Base-by-base conservation (phyloP, 345 rosid genomes). In the Brassica nigra region DNA sequence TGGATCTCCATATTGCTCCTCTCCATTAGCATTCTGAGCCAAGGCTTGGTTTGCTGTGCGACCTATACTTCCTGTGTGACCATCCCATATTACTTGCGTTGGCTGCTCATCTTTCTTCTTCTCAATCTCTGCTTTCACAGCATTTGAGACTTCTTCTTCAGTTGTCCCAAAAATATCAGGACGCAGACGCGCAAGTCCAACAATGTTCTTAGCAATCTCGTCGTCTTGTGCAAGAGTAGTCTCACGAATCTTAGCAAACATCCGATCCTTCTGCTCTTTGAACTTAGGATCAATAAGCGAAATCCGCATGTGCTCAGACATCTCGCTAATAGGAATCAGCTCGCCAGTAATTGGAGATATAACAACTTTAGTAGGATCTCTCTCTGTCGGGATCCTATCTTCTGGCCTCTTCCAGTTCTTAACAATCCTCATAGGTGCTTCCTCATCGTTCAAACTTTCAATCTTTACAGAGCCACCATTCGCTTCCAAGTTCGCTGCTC, bases 371-470 rank as follows among this genome's bases (percentile, higher is more conserved):
- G 90, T 89, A 4, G 94, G 89, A 78, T 93, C 98, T 85, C 91
- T 90, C 85, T 93, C 97, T 58, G 89, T 82, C 62, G 88, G 86
- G 42, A 91, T 71, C 83, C 98, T 93, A 59, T 93, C 97, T 78
- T 93, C 98, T 15, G 98, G 98, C 82, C 98, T 91, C 86, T 89
- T 93, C 98, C 97, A 93, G 84, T 93, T 91, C 88, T 88, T 91
- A 76, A 91, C 94, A 73, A 93, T 93, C 78, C 94, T 88, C 93
- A 93, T 91, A 6, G 98, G 98, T 66, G 87, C 86, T 83, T 93
- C 98, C 15, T 91, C 98, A 37, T 87, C 91, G 7, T 71, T 75
- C 34, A 78, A 66, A 70, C 72, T 84, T 37, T 55, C 73, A 34
- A 81, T 73, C 84, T 80, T 85, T 81, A 67, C 70, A 62, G 82